Conservation (phyloP, 495 filamentous ascomycete genomes). For the Viridothelium virens region DNA sequence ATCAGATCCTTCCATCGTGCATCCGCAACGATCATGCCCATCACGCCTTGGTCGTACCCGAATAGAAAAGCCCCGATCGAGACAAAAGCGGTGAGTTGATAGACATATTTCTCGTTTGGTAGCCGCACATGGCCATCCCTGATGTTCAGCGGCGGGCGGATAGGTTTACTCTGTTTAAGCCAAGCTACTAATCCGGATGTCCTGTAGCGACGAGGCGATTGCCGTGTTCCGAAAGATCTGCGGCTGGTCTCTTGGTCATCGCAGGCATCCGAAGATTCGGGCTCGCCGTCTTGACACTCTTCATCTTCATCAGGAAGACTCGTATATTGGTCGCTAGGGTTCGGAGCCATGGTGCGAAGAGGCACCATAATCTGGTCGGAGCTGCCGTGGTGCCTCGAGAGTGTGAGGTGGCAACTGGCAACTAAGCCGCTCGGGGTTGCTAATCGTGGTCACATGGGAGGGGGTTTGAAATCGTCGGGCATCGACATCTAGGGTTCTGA, state of each 20-base stretch:
- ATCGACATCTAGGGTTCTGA: too few species aligned
- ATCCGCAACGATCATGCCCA: conserved; percentile 2
- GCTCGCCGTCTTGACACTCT: neutral
- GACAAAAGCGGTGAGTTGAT: neutral
- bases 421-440: neutral
- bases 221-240: neutral
- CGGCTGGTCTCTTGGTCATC: neutral
- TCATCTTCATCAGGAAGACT: neutral
- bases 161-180: neutral
- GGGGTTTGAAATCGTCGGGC: neutral
- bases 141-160: neutral
- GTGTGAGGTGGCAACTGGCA: neutral
- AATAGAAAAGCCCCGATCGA: neutral
- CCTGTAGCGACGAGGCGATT: neutral
- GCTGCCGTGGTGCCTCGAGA: neutral
- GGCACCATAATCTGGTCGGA: neutral
- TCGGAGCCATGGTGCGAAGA: neutral
- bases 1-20: conserved; percentile 1
- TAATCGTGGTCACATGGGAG: neutral
- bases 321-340: neutral
- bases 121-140: neutral
- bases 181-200: neutral
- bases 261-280: neutral
- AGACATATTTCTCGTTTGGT: conserved; percentile 2
- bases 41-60: conserved; percentile 3